Base-by-base conservation (phyloP, 306 rosid species). In the Cajanus cajan region DNA sequence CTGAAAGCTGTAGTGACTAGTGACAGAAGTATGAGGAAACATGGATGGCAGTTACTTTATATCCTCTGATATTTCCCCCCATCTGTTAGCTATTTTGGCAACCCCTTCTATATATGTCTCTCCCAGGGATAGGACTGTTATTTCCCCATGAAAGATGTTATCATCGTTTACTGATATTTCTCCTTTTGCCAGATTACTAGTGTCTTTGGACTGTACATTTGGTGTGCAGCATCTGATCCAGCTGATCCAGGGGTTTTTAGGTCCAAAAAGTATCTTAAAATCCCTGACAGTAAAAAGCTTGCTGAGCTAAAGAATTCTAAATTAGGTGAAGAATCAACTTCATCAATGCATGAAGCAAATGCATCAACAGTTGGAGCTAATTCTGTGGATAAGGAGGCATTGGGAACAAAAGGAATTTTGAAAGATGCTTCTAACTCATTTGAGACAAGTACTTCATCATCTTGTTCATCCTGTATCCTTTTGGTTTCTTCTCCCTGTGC, bases 211-310 rank as follows among this genome's bases (percentile, higher is more conserved):
- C 96, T 93, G 34, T 93, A 91, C 79, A 81, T 93, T 63, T 93
- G 98, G 98, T 93, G 98, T 50, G 92, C 98, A 34, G 98, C 91
- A 43, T 89, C 96, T n/a, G 96, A 93, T 82, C 94, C 98, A 8
- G 98, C 92, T 4, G 98, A 93, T 84, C 78, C 86, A 5, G 96
- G 98, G 79, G 98, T 93, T 74, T 93, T 93, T 58, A 91, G 84
- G 85, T 93, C 98, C 58, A 93, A 88, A 73, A 93, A 91, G 82
- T 91, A 91, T 80, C 86, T 89, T 36, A 83, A 88, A 33, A 77
- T 87, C 74, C 84, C 82, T 11, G 88, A 87, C 4, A 58, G 61
- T 73, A 82, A 54, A 73, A 90, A 85, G 82, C 80, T 66, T 83
- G 72, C 86, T 39, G 80, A 67, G 57, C 55, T 73, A 16, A 88